Conservation (phyloP, 164 flowering plant genomes). For the Cinnamomum micranthum region DNA sequence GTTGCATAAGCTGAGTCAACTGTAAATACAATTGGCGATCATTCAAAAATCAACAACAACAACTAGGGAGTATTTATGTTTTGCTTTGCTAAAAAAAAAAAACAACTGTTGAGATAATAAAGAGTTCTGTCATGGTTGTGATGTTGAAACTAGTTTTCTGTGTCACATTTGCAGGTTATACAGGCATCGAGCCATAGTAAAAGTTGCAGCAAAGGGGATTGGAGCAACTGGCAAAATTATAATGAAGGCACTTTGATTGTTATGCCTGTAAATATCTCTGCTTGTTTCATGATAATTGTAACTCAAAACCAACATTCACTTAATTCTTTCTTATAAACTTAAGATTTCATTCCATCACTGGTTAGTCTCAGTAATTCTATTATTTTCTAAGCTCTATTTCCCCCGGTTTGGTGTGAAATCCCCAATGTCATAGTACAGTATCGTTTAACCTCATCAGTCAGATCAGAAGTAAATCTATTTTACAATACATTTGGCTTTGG, state of each 20-base stretch:
- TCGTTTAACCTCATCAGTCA: too few species aligned
- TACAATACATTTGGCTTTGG: too few species aligned
- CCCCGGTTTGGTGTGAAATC: too few species aligned
- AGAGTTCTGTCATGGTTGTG: not conserved
- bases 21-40: not conserved
- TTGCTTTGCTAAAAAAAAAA: not conserved
- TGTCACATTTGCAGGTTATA: conserved; percentile 51
- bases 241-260: conserved; percentile 46
- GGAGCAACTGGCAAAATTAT: conserved; percentile 54
- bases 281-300: not conserved
- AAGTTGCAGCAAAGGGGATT: conserved; percentile 62
- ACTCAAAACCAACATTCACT: too few species aligned
- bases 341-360: too few species aligned
- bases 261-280: not conserved
- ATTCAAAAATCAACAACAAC: too few species aligned
- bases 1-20: too few species aligned
- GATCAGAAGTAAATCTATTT: too few species aligned
- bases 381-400: too few species aligned
- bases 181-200: conserved; percentile 43
- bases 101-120: not conserved
- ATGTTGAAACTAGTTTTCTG: not conserved
- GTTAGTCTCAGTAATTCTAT: too few species aligned
- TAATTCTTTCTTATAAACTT: too few species aligned
- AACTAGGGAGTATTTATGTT: not conserved
- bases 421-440: too few species aligned